These are phyloP conservation scores for Xylaria arbuscula DNA, from an alignment of 2,329 filamentous ascomycete species.

Conservation along the genomic window DNA sequence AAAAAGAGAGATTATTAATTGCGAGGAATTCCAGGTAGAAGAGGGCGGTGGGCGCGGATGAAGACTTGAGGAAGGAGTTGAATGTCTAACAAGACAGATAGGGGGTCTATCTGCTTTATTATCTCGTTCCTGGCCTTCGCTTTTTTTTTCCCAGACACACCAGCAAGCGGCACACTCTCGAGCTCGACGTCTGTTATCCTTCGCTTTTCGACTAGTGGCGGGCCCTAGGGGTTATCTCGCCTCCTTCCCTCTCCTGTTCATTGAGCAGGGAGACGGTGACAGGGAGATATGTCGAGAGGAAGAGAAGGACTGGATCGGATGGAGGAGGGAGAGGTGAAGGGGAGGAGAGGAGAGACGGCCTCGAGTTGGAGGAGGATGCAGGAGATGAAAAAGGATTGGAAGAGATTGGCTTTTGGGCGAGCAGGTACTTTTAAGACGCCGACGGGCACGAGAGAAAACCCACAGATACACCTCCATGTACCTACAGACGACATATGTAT, in stretches of 20 bases:
- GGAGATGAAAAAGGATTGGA: conserved; percentile 67
- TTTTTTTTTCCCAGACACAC: conserved; percentile 31
- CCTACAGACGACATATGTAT: conserved; percentile 24
- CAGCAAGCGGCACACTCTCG: conserved; percentile 38
- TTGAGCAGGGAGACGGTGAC: conserved; percentile 58
- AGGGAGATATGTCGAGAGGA: conserved; percentile 52
- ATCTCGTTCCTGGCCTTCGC: conserved; percentile 35
- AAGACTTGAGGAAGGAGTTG: conserved; percentile 43
- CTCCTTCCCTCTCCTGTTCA: conserved; percentile 51
- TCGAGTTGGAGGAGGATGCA: conserved; percentile 66
- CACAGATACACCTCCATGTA: conserved; percentile 39
- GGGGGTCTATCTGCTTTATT: conserved; percentile 40
- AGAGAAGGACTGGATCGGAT: conserved; percentile 67
- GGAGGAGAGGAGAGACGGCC: conserved; percentile 51
- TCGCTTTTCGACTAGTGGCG: conserved; percentile 43
- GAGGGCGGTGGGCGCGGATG: conserved; percentile 28
- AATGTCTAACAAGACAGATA: conserved; percentile 46
- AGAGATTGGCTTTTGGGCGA: conserved; percentile 56
- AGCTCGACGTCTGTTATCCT: conserved; percentile 41
- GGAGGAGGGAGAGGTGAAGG: conserved; percentile 49
- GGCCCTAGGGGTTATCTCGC: conserved; percentile 47
- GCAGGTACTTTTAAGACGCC: conserved; percentile 59
- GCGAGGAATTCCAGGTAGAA: conserved; percentile 50
- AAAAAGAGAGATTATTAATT: conserved; percentile 42
- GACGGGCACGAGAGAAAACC: conserved; percentile 33